Percentiles rank a stretch among this genome's conserved stretches.
These are phyloP conservation scores for Vinca minor DNA, from an alignment of 257 asterid genomes.

Conservation along the genomic window DNA sequence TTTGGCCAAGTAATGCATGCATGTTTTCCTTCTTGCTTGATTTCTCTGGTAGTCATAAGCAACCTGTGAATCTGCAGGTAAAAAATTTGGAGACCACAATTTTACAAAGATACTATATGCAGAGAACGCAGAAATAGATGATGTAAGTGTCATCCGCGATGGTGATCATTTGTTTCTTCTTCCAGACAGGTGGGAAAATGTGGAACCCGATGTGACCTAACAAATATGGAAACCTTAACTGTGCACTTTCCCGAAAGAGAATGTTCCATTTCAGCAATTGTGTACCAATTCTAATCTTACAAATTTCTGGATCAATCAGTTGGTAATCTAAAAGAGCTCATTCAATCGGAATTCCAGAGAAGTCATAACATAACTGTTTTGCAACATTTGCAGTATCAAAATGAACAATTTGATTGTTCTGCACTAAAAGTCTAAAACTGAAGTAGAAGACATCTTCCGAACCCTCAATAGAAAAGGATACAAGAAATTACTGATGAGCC, in stretches of 20 bases:
- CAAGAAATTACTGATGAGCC: conserved; percentile 1
- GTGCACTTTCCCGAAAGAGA: neutral
- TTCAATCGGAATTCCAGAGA: too few relatives aligned
- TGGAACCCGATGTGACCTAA: conserved; percentile 10
- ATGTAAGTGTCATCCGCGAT: conserved; percentile 59
- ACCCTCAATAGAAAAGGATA: conserved; percentile 14
- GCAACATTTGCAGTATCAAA: neutral
- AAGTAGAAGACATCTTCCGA: conserved; percentile 5
- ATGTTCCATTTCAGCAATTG: conserved; percentile 7
- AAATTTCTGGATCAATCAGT: conserved; percentile 6
- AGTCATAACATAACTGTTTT: neutral
- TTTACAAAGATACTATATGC: conserved; percentile 40
- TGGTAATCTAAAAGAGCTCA: neutral
- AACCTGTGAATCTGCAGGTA: conserved; percentile 81
- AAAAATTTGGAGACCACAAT: conserved; percentile 49
- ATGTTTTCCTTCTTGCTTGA: too few relatives aligned
- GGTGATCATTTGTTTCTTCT: conserved; percentile 75
- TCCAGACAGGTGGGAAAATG: conserved; percentile 21
- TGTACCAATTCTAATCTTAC: conserved; percentile 7
- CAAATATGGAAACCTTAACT: neutral
- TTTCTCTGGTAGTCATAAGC: too few relatives aligned
- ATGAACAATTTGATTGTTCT: neutral
- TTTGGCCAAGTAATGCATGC: too few relatives aligned
- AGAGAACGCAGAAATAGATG: conserved; percentile 79
- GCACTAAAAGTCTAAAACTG: neutral